Evolutionary conservation across 1,139 yeast species (phyloP), one percentile per base, ranked within the genome.

Genomic region (Fermentozyma sake): DNA sequence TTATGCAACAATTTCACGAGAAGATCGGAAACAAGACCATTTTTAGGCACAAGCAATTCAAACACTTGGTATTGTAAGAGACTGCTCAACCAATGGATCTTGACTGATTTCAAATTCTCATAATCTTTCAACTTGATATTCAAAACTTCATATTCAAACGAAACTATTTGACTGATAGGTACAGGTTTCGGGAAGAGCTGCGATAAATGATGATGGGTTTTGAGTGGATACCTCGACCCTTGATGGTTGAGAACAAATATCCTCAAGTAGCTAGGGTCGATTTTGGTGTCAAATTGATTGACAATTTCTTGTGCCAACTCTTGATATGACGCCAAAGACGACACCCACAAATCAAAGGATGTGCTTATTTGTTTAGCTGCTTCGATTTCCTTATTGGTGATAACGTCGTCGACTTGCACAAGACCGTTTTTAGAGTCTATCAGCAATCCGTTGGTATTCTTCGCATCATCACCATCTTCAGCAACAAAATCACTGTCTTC

Each of bases 61-160:
- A 71, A 73, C 24, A 69, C 67, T 37, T 80, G 89, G 41, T 70
- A 83, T 41, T 78, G 80, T 31, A 78, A 64, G 24, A 80, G 69
- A 29, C 68, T 68, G 3, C 72, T 70, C 16, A 81, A 55, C 87
- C 89, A 82, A 34, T 65, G 66, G 15, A 82, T 62, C 34, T 70
- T 74, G 20, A 89, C 58, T 6, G 75, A 56, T 36, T 76, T 74
- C 76, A 86, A 73, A 39, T 72, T 76, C 52, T 93, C 98, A 43
- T 81, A 72, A 37, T 87, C 94, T 20, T 63, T 69, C 35, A 91
- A 60, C 5, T 89, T 76, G 26, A 87, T 78, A 23, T 76, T 80
- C 44, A 93, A 67, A 2, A 82, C 58, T 46, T 89, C 96, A 50
- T 83, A 91, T 41, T 78, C 84, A 42, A 80, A 70, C 7, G 69